Conservation (phyloP, 2,329 filamentous ascomycete genomes). For the Trichoderma asperellum region DNA sequence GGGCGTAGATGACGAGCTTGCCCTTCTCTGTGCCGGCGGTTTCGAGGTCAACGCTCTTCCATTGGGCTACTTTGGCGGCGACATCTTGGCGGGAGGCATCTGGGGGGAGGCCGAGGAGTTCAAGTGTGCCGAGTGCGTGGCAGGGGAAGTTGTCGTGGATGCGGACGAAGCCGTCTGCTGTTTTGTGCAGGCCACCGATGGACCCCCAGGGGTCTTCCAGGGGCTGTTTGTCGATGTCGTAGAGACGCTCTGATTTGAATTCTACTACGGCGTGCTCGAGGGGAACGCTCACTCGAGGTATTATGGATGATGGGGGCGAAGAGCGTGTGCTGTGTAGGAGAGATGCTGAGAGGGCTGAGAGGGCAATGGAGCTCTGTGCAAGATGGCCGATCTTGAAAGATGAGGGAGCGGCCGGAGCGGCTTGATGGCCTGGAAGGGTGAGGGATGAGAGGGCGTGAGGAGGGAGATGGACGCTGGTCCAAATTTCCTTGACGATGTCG, state of each 20-base stretch:
- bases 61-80: slow-evolving; percentile 42
- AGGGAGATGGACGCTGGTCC: slow-evolving; percentile 31
- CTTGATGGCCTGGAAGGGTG: slow-evolving; percentile 27
- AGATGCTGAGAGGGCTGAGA: slow-evolving; percentile 55
- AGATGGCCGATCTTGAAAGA: slow-evolving; percentile 59
- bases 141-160: slow-evolving; percentile 60
- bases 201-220: slow-evolving; percentile 43
- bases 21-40: slow-evolving; percentile 44
- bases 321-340: slow-evolving; percentile 46
- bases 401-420: slow-evolving; percentile 45
- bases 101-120: slow-evolving; percentile 46
- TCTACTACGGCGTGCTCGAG: slow-evolving; percentile 53
- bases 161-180: slow-evolving; percentile 55
- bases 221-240: slow-evolving; percentile 47
- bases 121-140: slow-evolving; percentile 50
- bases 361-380: slow-evolving; percentile 55
- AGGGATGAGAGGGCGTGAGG: slow-evolving; percentile 24
- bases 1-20: slow-evolving; percentile 51
- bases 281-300: slow-evolving; percentile 49
- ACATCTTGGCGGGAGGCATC: slow-evolving; percentile 46
- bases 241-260: slow-evolving; percentile 58
- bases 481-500: slow-evolving; percentile 29
- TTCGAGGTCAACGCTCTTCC: slow-evolving; percentile 55
- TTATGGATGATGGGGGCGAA: not conserved
- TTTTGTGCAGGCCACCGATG: slow-evolving; percentile 56